Base-by-base conservation (phyloP, 1,284 basidiomycete genomes). In the Boletellus deceptivus region DNA sequence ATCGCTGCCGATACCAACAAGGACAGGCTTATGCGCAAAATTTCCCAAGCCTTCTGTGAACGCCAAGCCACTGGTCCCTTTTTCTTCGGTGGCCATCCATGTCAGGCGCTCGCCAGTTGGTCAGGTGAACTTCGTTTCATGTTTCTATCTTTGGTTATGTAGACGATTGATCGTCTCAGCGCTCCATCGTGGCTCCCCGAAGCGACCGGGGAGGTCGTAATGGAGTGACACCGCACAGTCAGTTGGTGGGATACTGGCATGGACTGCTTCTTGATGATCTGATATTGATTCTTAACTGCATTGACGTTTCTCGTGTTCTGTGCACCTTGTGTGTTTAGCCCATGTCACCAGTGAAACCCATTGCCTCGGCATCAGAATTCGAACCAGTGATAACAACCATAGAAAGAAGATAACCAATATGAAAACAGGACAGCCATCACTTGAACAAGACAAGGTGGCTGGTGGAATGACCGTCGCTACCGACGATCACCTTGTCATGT, bases 181-280 rank as follows among this genome's bases (percentile, higher is more conserved):
- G 43, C 31, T 38, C 33, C 35, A 13, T 31, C 11, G 29, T 31
- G 29, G 29, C 10, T 13, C 10, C 29, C 29, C 18, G 37, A 13
- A 29, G 20, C 13, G n/a, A 13, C 17, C 24, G 22, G 37, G 18
- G 11, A 9, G 2, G 24, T 14, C 7, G 8, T 40, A 24, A 39
- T 35, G 41, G 16, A 7, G 17, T 2, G 9, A 18, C 39, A 48
- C 18, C 3, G 46, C 39, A 27, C n/a, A 24, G 11, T 33, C 25
- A 17, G 17, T 14, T 20, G 14, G 39, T 45, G n/a, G 16, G 29
- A 11, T 33, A 38, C 6, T 20, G n/a, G 17, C 2, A 22, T 8
- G 43, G 16, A 53, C 17, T 50, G 59, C 48, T 49, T 48, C 36
- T 27, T 53, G 49, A 59, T 56, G 44, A 53, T 51, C 41, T 20